phyloP scores from a whole-genome alignment of 2,329 filamentous ascomycete species.

The Diplocarpon rosae region DNA sequence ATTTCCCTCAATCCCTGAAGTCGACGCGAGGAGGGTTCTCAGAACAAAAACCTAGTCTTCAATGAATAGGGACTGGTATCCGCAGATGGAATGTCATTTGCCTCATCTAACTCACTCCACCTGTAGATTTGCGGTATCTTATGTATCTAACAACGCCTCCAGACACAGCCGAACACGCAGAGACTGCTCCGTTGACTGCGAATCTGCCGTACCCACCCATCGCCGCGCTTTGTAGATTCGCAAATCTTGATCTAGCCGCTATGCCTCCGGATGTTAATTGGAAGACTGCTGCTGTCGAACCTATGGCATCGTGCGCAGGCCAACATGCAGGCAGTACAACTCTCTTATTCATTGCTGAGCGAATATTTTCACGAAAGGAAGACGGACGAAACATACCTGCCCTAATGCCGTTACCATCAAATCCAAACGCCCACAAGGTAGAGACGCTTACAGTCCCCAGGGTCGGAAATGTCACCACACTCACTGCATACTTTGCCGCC shows the following conservation, averaged over 20 bases:
- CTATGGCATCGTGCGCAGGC: not conserved
- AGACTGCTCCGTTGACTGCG: slow-evolving; percentile 2
- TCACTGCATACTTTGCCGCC: not conserved
- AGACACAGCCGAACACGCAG: not conserved
- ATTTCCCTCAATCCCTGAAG: no score
- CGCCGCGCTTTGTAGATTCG: slow-evolving; percentile 5
- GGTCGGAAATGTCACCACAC: not conserved
- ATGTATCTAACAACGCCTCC: not conserved
- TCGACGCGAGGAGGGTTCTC: no score
- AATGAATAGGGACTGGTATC: no score
- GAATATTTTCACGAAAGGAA: not conserved
- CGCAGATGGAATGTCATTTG: no score
- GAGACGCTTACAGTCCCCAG: not conserved
- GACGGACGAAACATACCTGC: not conserved
- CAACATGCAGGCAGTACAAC: not conserved
- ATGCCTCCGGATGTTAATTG: slow-evolving; percentile 2
- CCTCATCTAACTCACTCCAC: no score
- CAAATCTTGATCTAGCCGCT: slow-evolving; percentile 2
- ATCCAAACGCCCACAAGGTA: not conserved
- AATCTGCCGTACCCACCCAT: slow-evolving; percentile 4
- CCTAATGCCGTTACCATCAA: not conserved
- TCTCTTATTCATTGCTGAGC: not conserved
- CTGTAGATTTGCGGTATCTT: no score
- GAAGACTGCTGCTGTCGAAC: slow-evolving; percentile 1
- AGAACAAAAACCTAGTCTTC: no score